phyloP scores from a whole-genome alignment of 73 alveolate genomes.

The Blepharisma stoltei region DNA sequence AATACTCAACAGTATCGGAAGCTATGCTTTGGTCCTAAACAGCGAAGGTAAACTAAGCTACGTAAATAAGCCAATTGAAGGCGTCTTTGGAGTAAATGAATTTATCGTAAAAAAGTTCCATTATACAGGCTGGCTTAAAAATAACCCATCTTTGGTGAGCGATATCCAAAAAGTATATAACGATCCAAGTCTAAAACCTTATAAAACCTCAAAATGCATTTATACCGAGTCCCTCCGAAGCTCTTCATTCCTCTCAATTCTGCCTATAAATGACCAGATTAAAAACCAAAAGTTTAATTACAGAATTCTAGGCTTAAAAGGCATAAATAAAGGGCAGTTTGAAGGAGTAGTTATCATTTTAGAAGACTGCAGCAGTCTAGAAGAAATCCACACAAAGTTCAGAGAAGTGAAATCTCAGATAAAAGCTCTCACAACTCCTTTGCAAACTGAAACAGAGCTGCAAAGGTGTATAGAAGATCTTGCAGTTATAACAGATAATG shows the following conservation, averaged over 20 bases:
- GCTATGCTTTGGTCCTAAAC: neutral
- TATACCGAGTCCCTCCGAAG: neutral
- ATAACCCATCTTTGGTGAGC: neutral
- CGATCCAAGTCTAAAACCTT: neutral
- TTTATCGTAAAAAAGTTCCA: neutral
- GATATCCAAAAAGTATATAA: conserved; percentile 4
- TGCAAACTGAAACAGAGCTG: conserved; percentile 3
- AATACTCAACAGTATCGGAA: neutral
- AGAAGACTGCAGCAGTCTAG: conserved; percentile 8
- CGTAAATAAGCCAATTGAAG: neutral
- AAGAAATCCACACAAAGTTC: conserved; percentile 18
- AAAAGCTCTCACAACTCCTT: neutral
- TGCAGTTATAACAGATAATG: neutral
- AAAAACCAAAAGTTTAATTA: neutral
- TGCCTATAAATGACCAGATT: neutral
- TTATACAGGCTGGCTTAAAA: conserved; percentile 15
- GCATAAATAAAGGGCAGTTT: neutral
- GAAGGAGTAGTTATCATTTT: conserved; percentile 17
- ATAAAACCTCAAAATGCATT: neutral
- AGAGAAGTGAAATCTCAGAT: conserved; percentile 23
- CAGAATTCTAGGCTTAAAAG: neutral
- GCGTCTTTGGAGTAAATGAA: neutral
- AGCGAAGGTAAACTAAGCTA: neutral
- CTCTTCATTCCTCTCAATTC: neutral
- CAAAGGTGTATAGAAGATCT: conserved; percentile 3